Percentiles rank a stretch among this genome's conserved stretches.
These are phyloP conservation scores for Chrysanthemum seticuspe DNA, from an alignment of 129 eudicot genomes.

Conservation along the genomic window DNA sequence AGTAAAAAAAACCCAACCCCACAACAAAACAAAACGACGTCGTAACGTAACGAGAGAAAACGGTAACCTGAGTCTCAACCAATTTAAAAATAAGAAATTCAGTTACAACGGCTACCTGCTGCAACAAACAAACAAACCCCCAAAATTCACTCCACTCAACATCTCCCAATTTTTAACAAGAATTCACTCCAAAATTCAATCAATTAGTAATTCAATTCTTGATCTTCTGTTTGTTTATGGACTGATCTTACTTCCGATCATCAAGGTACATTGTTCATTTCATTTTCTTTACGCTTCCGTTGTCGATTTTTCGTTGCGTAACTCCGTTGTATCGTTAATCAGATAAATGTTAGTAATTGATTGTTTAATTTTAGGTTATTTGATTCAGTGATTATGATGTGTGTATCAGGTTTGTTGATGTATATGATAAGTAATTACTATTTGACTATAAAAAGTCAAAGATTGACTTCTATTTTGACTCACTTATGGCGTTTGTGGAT, in stretches of 20 bases:
- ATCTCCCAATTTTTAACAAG: too few species aligned
- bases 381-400: neutral
- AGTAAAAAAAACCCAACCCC: too few species aligned
- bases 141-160: neutral
- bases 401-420: too few species aligned
- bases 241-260: too few species aligned
- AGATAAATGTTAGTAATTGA: too few species aligned
- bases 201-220: neutral
- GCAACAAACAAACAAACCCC: neutral
- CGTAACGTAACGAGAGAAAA: slow-evolving; percentile 23
- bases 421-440: too few species aligned
- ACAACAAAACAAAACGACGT: slow-evolving; percentile 14
- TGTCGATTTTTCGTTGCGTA: too few species aligned
- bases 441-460: too few species aligned
- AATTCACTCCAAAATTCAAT: neutral
- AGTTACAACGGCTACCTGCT: slow-evolving; percentile 47
- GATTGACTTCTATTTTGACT: too few species aligned
- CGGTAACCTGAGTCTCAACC: slow-evolving; percentile 28
- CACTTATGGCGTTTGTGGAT: too few species aligned
- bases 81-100: slow-evolving; percentile 25
- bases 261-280: neutral
- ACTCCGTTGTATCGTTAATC: too few species aligned
- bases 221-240: neutral
- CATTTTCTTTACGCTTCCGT: neutral
- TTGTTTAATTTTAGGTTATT: too few species aligned